phyloP scores from a whole-genome alignment of 192 early-diverging fungal genomes.

The Haplosporangium gracile region DNA sequence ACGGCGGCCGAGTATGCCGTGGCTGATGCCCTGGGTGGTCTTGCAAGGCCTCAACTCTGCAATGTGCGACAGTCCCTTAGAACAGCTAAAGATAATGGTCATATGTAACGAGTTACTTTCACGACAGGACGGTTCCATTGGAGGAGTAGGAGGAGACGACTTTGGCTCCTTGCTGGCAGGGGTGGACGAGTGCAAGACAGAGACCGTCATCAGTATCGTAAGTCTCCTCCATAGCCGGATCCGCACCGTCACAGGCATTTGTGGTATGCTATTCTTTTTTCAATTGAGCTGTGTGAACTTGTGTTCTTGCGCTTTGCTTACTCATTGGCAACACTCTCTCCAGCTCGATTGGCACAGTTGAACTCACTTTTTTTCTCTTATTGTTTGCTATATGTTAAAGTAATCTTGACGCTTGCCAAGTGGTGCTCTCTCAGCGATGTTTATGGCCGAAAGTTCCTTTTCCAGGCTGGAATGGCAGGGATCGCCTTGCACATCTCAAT shows the following conservation, averaged over 20 bases:
- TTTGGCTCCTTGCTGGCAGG: neutral
- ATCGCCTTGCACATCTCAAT: neutral
- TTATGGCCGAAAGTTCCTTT: conserved; percentile 7
- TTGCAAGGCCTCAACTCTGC: neutral
- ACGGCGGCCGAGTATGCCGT: neutral
- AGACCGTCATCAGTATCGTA: conserved; percentile 3
- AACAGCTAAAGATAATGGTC: conserved; percentile 16
- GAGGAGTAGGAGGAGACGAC: neutral
- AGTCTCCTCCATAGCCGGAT: conserved; percentile 3
- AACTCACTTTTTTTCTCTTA: neutral
- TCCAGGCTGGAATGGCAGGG: neutral
- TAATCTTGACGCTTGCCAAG: conserved; percentile 7
- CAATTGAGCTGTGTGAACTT: neutral
- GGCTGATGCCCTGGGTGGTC: conserved; percentile 13
- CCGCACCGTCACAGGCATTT: neutral
- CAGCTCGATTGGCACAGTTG: neutral
- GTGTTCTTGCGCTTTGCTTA: neutral
- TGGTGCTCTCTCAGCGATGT: conserved; percentile 19
- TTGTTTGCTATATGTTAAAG: neutral
- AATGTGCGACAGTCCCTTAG: neutral
- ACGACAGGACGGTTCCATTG: neutral
- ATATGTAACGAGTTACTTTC: conserved; percentile 17
- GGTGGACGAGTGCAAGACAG: neutral
- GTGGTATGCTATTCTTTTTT: neutral
- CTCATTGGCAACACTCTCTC: too few relatives aligned